phyloP scores from a whole-genome alignment of 2,329 filamentous ascomycete genomes.

The Pyrenophora graminea region DNA sequence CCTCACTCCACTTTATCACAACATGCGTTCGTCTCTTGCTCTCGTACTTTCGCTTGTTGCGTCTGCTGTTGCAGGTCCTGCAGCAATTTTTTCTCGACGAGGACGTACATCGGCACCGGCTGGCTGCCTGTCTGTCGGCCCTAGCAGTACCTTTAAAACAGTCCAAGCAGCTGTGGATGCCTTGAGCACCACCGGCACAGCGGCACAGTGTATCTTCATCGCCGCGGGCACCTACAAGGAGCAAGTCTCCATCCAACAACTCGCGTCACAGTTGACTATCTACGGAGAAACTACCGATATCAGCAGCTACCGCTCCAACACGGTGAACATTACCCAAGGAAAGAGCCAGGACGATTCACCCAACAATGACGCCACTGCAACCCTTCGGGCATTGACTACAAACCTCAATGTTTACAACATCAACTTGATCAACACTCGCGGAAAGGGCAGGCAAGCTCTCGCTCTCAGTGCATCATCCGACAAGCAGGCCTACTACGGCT shows the following conservation, averaged over 20 bases:
- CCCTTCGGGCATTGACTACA: conserved; percentile 53
- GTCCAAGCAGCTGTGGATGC: conserved; percentile 63
- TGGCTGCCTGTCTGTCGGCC: conserved; percentile 57
- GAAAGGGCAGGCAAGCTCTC: conserved; percentile 57
- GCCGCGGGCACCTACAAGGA: conserved; percentile 64
- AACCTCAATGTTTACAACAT: conserved; percentile 67
- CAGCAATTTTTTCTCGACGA: conserved; percentile 25
- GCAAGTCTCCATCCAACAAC: conserved; percentile 59
- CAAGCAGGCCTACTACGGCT: conserved; percentile 62
- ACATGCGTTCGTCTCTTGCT: conserved; percentile 22
- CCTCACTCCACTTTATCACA: conserved; percentile 1
- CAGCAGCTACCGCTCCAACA: conserved; percentile 57
- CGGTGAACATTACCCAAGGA: conserved; percentile 59
- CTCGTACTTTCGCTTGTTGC: conserved; percentile 29
- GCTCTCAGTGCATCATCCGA: conserved; percentile 58
- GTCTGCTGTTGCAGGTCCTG: conserved; percentile 28
- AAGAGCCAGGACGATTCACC: conserved; percentile 53
- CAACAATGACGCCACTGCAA: conserved; percentile 60
- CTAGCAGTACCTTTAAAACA: conserved; percentile 51
- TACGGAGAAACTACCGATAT: conserved; percentile 63
- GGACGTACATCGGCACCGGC: conserved; percentile 53
- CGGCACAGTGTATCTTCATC: conserved; percentile 66
- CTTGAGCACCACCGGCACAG: conserved; percentile 57
- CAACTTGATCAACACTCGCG: conserved; percentile 55
- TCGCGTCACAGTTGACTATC: conserved; percentile 57